These are phyloP conservation scores for Blepharisma japonicum DNA, from an alignment of 73 alveolate species.

Conservation along the genomic window DNA sequence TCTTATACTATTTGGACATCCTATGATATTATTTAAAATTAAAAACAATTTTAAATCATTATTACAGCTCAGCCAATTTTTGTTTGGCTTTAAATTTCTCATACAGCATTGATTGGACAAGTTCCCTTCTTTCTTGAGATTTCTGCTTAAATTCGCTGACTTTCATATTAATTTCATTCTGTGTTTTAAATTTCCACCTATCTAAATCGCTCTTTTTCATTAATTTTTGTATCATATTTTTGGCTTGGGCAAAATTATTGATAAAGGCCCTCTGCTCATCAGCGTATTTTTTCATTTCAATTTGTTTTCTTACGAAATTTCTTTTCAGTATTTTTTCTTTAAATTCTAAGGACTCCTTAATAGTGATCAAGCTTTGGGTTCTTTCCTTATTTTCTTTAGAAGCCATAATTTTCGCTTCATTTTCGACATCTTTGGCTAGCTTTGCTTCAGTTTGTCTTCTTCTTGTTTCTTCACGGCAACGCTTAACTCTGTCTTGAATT, in stretches of 20 bases:
- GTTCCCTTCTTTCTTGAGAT: not conserved
- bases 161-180: not conserved
- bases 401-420: constrained; percentile 6
- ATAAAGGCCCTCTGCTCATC: not conserved
- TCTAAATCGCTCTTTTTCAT: constrained; percentile 24
- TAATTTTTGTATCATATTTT: constrained; percentile 16
- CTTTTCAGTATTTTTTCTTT: constrained; percentile 6
- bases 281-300: not conserved
- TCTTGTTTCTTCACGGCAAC: not conserved
- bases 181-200: constrained; percentile 15
- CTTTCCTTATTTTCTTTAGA: not conserved
- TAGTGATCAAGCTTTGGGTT: not conserved
- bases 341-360: not conserved
- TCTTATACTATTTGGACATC: too few species aligned
- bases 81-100: not conserved
- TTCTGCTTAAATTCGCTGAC: not conserved
- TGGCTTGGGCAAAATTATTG: constrained; percentile 1
- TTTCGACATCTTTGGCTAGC: not conserved
- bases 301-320: not conserved
- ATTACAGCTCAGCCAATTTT: too few species aligned
- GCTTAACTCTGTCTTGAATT: not conserved
- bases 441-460: constrained; percentile 18
- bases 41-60: too few species aligned
- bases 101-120: not conserved
- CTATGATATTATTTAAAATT: too few species aligned